Evolutionary conservation across 2,329 filamentous ascomycete species (phyloP), one percentile per base, ranked within the genome.

Genomic region (Arthrinium phaeospermum): DNA sequence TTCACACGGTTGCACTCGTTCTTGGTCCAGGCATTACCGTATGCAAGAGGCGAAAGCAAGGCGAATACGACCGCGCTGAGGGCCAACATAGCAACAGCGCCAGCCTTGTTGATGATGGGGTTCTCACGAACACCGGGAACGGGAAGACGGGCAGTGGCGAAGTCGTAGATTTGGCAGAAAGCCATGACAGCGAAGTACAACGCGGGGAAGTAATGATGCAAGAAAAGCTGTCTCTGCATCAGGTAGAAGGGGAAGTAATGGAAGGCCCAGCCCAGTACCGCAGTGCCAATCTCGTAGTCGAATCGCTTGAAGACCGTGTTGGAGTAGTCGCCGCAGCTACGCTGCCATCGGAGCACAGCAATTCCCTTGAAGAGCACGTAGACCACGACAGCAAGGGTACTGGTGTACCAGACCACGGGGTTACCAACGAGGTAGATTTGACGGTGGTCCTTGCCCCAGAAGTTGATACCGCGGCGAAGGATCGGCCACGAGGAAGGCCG

Each of bases 241-340:
- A 99, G 89, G 86, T 91, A 99, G 86, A 99, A 99, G 14, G 96
- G 96, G 87, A 99, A 98, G 86, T 98, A 99, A 84, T 99, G 96
- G 83, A 99, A 92, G 68, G 94, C 94, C 96, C 96, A 99, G 76
- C 93, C 96, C 12, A 99, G 89, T 45, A 98, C 93, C 24, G 91
- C 94, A 70, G 91, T 94, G 74, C 96, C 96, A 73, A 98, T 91
- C 83, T 99, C 96, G 80, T 98, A 98, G 83, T 98, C 96, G 82
- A 98, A 99, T 72, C 96, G 94, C 86, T 98, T 98, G 88, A 98
- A 97, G 51, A 89, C 93, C 68, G 91, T 82, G 81, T 93, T 91
- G 73, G 88, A 85, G 83, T 99, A 98, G 83, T 99, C 96, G 77
- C 90, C 89, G 87, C 88, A 98, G 82, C 91, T 95, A 79, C 96